phyloP scores from a whole-genome alignment of 129 eudicot species.

The Cynara cardunculus region DNA sequence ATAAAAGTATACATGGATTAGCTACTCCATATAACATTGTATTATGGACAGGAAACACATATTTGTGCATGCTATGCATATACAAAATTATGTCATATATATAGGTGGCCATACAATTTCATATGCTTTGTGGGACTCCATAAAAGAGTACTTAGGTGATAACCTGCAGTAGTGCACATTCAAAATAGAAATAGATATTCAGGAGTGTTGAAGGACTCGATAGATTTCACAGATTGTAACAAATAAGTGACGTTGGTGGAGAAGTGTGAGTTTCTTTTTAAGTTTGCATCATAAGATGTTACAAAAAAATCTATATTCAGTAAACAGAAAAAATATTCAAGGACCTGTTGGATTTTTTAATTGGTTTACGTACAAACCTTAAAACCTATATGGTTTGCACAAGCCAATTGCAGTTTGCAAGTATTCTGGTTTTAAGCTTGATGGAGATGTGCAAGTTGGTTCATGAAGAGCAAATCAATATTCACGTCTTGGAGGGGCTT shows the following conservation, averaged over 20 bases:
- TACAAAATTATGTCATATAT: not conserved
- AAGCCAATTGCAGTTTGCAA: not conserved
- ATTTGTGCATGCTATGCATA: not conserved
- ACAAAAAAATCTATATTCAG: not conserved
- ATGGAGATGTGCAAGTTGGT: not conserved
- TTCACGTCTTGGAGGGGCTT: not conserved
- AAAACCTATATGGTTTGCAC: not conserved
- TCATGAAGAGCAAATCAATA: not conserved
- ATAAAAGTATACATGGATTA: not conserved
- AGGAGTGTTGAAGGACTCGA: not conserved
- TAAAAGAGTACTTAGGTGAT: not conserved
- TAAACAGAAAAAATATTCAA: not conserved
- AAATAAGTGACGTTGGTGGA: not conserved
- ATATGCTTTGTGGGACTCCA: not conserved
- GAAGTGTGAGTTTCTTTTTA: not conserved
- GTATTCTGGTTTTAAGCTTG: not conserved
- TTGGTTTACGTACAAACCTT: not conserved
- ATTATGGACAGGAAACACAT: not conserved
- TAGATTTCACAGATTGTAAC: not conserved
- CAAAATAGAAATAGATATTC: not conserved
- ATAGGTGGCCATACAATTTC: not conserved
- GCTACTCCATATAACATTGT: not conserved
- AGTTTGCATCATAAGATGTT: not conserved
- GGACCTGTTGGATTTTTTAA: not conserved
- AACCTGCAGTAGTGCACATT: not conserved